Evolutionary conservation across 768 basidiomycete genomes (phyloP).

Genomic region (Mrakia frigida): DNA sequence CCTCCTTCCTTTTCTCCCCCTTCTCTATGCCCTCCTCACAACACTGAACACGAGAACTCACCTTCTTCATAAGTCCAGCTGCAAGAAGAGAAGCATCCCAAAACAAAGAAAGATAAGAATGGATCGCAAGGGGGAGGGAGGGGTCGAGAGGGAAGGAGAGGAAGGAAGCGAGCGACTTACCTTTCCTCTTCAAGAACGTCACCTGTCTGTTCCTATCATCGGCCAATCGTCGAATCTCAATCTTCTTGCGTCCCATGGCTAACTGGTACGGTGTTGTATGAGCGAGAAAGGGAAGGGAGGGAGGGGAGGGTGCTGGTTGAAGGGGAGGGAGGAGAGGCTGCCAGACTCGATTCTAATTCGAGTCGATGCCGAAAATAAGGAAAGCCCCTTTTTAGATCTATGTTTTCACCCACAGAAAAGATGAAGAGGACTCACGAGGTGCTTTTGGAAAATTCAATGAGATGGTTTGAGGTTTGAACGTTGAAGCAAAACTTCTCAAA

Average conservation of each 20-base stretch:
- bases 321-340: not conserved
- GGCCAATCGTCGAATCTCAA: conserved; percentile 24
- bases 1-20: not conserved
- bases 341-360: too few species aligned
- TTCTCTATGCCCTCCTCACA: not conserved
- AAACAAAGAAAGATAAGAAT: not conserved
- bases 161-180: not conserved
- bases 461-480: too few species aligned
- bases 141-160: not conserved
- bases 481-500: too few species aligned
- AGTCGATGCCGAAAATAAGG: too few species aligned
- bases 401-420: too few species aligned
- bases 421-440: too few species aligned
- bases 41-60: not conserved
- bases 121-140: not conserved
- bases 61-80: conserved; percentile 34
- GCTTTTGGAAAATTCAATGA: too few species aligned
- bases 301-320: not conserved
- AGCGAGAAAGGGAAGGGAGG: not conserved
- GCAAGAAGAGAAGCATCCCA: too few species aligned
- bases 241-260: conserved; percentile 31
- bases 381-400: too few species aligned
- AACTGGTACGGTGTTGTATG: not conserved
- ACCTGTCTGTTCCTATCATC: conserved; percentile 23
- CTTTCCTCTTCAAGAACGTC: conserved; percentile 31